Conservation (phyloP, 257 asterid genomes). For the Nyctanthes arbortristis region DNA sequence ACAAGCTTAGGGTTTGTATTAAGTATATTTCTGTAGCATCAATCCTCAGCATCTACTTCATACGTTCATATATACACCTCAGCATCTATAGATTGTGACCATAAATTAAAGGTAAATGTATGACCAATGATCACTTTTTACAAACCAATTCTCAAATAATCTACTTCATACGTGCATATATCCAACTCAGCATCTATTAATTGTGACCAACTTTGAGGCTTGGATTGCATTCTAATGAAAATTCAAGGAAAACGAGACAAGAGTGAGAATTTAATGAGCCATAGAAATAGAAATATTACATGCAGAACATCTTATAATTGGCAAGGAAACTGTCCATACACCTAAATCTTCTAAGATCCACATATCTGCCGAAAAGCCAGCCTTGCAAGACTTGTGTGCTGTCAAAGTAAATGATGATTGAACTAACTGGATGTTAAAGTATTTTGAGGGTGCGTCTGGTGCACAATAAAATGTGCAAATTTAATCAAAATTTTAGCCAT, state of each 20-base stretch:
- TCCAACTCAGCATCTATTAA: neutral
- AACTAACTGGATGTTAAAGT: neutral
- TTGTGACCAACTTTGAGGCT: neutral
- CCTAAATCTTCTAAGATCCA: conserved; percentile 10
- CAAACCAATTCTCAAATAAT: no score
- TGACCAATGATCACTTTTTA: no score
- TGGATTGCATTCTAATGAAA: neutral
- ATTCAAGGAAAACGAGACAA: neutral
- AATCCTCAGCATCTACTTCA: no score
- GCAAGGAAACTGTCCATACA: conserved; percentile 5
- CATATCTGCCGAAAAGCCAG: neutral
- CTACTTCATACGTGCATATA: no score
- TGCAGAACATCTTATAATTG: neutral
- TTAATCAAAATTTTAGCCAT: no score
- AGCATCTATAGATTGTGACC: no score
- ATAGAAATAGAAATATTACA: neutral
- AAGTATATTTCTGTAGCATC: no score
- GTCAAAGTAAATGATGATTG: neutral
- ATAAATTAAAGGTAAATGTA: no score
- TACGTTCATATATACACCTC: no score
- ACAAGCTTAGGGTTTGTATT: no score
- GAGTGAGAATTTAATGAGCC: neutral
- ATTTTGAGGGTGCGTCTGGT: no score
- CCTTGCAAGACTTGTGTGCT: neutral
- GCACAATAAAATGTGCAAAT: no score